Conservation (phyloP, 768 basidiomycete species). For the Lepiota venenata region DNA sequence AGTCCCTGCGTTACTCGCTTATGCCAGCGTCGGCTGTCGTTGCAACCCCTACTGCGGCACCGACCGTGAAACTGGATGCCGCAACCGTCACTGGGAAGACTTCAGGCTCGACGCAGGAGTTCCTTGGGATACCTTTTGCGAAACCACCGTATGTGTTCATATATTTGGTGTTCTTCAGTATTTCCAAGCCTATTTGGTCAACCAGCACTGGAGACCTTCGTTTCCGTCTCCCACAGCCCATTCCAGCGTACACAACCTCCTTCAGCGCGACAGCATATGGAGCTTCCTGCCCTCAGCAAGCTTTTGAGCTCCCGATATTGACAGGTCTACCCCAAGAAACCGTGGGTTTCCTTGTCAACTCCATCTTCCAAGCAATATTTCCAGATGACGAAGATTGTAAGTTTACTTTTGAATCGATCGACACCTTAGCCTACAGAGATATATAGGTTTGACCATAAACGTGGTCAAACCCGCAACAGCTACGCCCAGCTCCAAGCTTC, state of each 20-base stretch:
- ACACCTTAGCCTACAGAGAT: background rate
- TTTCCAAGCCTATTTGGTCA: background rate
- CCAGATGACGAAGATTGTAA: constrained; percentile 45
- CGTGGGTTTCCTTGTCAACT: constrained; percentile 28
- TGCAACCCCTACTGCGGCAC: constrained; percentile 6
- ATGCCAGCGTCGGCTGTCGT: too few relatives aligned
- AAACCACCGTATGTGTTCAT: constrained; percentile 3
- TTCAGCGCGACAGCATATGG: constrained; percentile 37
- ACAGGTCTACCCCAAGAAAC: constrained; percentile 29
- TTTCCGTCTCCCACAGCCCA: constrained; percentile 37
- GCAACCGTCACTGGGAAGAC: constrained; percentile 20
- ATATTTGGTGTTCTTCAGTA: background rate
- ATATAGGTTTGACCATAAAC: constrained; percentile 48
- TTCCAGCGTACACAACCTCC: constrained; percentile 31
- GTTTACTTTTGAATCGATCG: constrained; percentile 10
- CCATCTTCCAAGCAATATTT: constrained; percentile 22
- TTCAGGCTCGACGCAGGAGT: background rate
- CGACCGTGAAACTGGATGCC: constrained; percentile 36
- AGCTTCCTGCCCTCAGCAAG: constrained; percentile 45
- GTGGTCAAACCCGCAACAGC: constrained; percentile 41
- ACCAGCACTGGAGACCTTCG: constrained; percentile 33
- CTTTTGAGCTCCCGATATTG: constrained; percentile 28
- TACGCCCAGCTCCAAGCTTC: constrained; percentile 38
- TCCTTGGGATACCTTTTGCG: constrained; percentile 12
- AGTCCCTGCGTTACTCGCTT: too few relatives aligned